Percentiles rank a stretch among this genome's conserved stretches.
Evolutionary conservation across 192 early-diverging fungal species (phyloP).

Genomic region (Coemansia brasiliensis): DNA sequence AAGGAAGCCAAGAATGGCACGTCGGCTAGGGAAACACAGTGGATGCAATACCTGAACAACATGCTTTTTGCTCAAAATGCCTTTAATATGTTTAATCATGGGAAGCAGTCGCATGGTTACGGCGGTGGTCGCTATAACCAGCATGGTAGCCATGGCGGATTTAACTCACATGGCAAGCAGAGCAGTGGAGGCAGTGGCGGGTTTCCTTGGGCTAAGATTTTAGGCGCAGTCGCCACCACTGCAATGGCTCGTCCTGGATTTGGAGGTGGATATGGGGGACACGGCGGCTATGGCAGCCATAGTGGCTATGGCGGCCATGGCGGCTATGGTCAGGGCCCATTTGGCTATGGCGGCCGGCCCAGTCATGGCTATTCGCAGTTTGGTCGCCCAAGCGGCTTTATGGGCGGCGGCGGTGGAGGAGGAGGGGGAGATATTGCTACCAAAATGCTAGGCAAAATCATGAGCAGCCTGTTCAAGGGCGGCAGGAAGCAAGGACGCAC

Average conservation of each 20-base stretch:
- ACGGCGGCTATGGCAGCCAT: slow-evolving; percentile 50
- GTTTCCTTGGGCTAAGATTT: slow-evolving; percentile 22
- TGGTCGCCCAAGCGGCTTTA: slow-evolving; percentile 18
- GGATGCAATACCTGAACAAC: slow-evolving; percentile 31
- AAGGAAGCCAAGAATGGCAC: slow-evolving; percentile 9
- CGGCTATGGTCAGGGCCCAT: slow-evolving; percentile 35
- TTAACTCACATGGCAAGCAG: neutral
- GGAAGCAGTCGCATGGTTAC: neutral
- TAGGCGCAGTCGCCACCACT: slow-evolving; percentile 21
- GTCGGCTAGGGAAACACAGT: slow-evolving; percentile 30
- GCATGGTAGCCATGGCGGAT: neutral
- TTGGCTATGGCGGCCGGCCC: slow-evolving; percentile 15
- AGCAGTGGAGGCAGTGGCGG: slow-evolving; percentile 7
- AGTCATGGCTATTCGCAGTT: slow-evolving; percentile 7
- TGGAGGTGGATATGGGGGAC: slow-evolving; percentile 10
- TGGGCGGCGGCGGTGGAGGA: slow-evolving; percentile 20
- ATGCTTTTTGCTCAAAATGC: slow-evolving; percentile 26
- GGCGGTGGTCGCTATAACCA: slow-evolving; percentile 1
- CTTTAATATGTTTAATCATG: slow-evolving; percentile 17
- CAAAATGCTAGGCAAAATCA: slow-evolving; percentile 42
- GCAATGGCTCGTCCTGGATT: slow-evolving; percentile 12
- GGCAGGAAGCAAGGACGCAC: slow-evolving; percentile 10
- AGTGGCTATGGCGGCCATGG: slow-evolving; percentile 49
- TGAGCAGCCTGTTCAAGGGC: slow-evolving; percentile 42
- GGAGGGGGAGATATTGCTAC: slow-evolving; percentile 20